phyloP scores from a whole-genome alignment of 2,329 filamentous ascomycete genomes.

The Neonectria faginata region DNA sequence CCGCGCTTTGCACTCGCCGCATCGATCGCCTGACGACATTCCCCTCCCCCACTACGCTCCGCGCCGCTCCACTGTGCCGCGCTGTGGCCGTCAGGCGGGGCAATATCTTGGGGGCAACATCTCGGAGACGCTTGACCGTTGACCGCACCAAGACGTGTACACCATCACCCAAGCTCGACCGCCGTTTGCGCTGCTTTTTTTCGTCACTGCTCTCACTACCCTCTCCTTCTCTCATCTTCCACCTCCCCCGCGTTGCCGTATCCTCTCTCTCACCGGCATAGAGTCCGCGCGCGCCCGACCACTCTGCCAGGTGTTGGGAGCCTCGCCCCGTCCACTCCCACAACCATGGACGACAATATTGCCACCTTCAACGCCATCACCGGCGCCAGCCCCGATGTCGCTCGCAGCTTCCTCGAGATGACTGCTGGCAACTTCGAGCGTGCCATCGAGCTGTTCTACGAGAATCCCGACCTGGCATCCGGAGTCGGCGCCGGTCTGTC shows the following conservation, averaged over 20 bases:
- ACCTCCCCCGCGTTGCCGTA: constrained; percentile 3
- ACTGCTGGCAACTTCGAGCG: constrained; percentile 87
- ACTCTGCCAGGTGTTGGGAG: constrained; percentile 18
- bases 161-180: constrained; percentile 19
- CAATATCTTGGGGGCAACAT: constrained; percentile 24
- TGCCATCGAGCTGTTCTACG: constrained; percentile 90
- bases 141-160: constrained; percentile 10
- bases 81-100: constrained; percentile 15
- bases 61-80: not conserved
- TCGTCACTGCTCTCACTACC: not conserved
- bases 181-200: constrained; percentile 14
- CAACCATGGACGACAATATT: constrained; percentile 77
- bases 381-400: constrained; percentile 77
- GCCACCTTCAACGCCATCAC: constrained; percentile 86
- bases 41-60: constrained; percentile 1
- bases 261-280: not conserved
- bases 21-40: constrained; percentile 9
- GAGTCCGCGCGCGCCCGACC: not conserved
- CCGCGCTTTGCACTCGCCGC: not conserved
- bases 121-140: constrained; percentile 18
- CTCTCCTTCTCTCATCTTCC: not conserved
- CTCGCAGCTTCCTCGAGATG: constrained; percentile 84
- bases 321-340: constrained; percentile 4
- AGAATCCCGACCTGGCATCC: constrained; percentile 78
- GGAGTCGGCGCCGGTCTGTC: constrained; percentile 51